Evolutionary conservation across 768 basidiomycete genomes (phyloP).

Genomic region (Boletus patriciae): DNA sequence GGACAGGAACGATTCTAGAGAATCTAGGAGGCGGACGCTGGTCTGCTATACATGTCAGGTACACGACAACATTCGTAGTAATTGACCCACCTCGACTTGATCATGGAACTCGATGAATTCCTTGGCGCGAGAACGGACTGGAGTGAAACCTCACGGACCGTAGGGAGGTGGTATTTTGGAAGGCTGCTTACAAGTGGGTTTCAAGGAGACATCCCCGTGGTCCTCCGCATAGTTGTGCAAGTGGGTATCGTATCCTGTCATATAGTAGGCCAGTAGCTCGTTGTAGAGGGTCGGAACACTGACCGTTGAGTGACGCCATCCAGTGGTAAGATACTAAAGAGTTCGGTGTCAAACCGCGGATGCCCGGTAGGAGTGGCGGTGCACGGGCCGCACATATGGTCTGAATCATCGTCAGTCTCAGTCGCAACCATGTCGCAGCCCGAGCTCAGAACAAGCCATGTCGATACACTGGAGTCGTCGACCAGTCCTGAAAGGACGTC

Average conservation of each 20-base stretch:
- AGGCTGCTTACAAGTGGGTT: constrained; percentile 18
- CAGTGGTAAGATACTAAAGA: background rate
- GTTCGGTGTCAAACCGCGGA: background rate
- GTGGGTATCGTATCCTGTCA: constrained; percentile 8
- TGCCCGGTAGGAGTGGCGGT: constrained; percentile 10
- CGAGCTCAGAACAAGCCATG: background rate
- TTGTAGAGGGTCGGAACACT: background rate
- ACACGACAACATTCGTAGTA: background rate
- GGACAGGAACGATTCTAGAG: constrained; percentile 86
- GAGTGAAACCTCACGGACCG: background rate
- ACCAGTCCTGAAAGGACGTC: background rate
- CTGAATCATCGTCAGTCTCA: constrained; percentile 6
- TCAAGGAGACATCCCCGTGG: background rate
- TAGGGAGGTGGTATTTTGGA: background rate
- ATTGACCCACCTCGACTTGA: constrained; percentile 70
- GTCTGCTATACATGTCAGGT: constrained; percentile 50
- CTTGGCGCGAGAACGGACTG: constrained; percentile 43
- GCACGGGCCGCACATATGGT: background rate
- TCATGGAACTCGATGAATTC: constrained; percentile 90
- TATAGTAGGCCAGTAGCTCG: background rate
- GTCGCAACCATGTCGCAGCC: constrained; percentile 3
- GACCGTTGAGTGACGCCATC: constrained; percentile 17
- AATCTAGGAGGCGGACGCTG: constrained; percentile 81
- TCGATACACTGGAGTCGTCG: background rate
- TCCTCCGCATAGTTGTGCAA: background rate